Conservation (phyloP, 169 alveolate genomes). For the Plasmodium malariae region DNA sequence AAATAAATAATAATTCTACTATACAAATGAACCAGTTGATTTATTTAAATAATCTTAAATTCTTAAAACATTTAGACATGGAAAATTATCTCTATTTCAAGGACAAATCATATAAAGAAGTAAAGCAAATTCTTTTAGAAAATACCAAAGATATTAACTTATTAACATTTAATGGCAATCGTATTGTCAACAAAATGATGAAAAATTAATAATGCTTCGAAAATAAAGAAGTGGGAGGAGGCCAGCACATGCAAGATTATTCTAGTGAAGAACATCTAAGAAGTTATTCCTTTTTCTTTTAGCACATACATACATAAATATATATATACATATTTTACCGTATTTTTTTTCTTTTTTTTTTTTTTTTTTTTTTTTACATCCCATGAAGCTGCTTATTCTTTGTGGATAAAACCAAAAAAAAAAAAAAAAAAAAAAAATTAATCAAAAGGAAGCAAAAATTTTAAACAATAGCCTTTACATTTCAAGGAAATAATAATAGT, state of each 20-base stretch:
- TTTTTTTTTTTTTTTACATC: not conserved
- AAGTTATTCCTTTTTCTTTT: too few relatives aligned
- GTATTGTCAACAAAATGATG: not conserved
- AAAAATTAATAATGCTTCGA: too few relatives aligned
- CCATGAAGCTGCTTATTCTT: too few relatives aligned
- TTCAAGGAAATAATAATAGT: too few relatives aligned
- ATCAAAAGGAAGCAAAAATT: too few relatives aligned
- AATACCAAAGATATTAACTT: constrained; percentile 44
- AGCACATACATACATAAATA: too few relatives aligned
- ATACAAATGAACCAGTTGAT: constrained; percentile 24
- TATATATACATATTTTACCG: not conserved
- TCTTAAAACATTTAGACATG: constrained; percentile 17
- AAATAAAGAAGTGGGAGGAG: not conserved
- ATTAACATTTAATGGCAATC: constrained; percentile 41
- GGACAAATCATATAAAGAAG: constrained; percentile 45
- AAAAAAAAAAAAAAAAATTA: too few relatives aligned
- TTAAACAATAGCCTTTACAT: too few relatives aligned
- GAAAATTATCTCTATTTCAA: constrained; percentile 49
- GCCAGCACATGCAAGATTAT: not conserved
- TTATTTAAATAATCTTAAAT: constrained; percentile 29
- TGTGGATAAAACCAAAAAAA: too few relatives aligned
- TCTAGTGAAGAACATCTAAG: not conserved
- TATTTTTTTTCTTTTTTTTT: not conserved
- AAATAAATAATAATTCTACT: constrained; percentile 45
- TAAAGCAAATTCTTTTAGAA: constrained; percentile 15